Evolutionary conservation across 129 eudicot genomes (phyloP), one percentile per base, ranked within the genome.

Genomic region (Chrysanthemum makinoi): DNA sequence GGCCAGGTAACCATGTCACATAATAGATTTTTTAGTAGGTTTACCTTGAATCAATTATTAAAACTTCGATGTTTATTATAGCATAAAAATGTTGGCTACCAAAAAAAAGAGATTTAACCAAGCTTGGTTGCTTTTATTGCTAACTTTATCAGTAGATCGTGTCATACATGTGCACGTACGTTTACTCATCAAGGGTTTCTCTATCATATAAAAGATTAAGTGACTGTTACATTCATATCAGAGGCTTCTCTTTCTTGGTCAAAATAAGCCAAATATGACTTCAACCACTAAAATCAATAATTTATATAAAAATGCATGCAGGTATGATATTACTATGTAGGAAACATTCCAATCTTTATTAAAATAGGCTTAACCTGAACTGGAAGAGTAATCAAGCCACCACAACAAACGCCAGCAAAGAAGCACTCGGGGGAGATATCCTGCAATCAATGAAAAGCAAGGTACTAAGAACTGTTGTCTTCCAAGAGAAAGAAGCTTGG

Each of bases 331-430:
- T 39, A 8, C 10, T 15, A 43, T 28, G 69, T 52, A 33, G 35
- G 43, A 69, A 35, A 59, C n/a, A 57, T 57, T 66, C 11, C 2
- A 18, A 18, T 26, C 17, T 51, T 57, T 62, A 39, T 53, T 72
- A 74, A 20, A 5, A 73, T 15, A 56, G 58, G 35, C 35, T 30
- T 30, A 66, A 92, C 98, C 96, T 92, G 98, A 77, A 92, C 3
- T 2, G 98, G 91, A 72, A 92, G 89, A 58, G 98, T 92, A 78
- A 92, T 39, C 67, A 89, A 74, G 66, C 98, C 98, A 78, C 98
- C 98, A 72, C 91, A 86, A 68, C 98, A 92, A 54, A 89, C 98
- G 72, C 98, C 98, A 64, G 95, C 96, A 86, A 92, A 92, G 84
- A 87, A 92, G 72, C 81, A 87, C 73, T 92, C 96, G 0, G 98